Evolutionary conservation across 2,329 filamentous ascomycete genomes (phyloP).

Genomic region (Claviceps quebecensis): DNA sequence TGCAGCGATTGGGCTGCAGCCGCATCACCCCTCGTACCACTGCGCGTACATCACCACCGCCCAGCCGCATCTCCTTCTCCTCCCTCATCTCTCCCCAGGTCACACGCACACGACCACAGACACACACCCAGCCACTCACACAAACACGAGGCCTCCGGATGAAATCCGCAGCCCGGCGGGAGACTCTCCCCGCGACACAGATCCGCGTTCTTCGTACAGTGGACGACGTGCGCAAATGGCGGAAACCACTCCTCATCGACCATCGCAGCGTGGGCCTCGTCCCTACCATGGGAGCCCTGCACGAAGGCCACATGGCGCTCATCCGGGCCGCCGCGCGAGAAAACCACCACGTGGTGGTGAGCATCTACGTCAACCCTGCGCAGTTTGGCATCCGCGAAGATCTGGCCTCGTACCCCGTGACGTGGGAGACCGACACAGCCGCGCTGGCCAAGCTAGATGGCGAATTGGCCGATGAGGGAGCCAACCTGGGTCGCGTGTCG

Average conservation of each 20-base stretch:
- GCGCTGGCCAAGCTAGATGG: constrained; percentile 54
- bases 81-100: neutral
- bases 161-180: constrained; percentile 11
- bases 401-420: constrained; percentile 75
- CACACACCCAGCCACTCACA: neutral
- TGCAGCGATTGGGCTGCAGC: constrained; percentile 1
- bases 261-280: constrained; percentile 72
- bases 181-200: constrained; percentile 39
- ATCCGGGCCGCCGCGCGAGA: constrained; percentile 72
- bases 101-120: no score
- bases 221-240: constrained; percentile 53
- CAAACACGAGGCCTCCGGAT: constrained; percentile 9
- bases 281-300: constrained; percentile 96
- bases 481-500: constrained; percentile 53
- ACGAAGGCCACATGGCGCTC: constrained; percentile 76
- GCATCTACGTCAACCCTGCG: constrained; percentile 90
- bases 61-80: constrained; percentile 8
- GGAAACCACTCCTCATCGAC: constrained; percentile 49
- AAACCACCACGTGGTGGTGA: constrained; percentile 77
- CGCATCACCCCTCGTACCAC: neutral
- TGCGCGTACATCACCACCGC: neutral
- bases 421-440: constrained; percentile 65
- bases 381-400: constrained; percentile 90
- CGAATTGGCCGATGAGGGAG: constrained; percentile 50
- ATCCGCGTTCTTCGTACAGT: constrained; percentile 69